phyloP scores from a whole-genome alignment of 805 yeast species.

The Ogataea henricii region DNA sequence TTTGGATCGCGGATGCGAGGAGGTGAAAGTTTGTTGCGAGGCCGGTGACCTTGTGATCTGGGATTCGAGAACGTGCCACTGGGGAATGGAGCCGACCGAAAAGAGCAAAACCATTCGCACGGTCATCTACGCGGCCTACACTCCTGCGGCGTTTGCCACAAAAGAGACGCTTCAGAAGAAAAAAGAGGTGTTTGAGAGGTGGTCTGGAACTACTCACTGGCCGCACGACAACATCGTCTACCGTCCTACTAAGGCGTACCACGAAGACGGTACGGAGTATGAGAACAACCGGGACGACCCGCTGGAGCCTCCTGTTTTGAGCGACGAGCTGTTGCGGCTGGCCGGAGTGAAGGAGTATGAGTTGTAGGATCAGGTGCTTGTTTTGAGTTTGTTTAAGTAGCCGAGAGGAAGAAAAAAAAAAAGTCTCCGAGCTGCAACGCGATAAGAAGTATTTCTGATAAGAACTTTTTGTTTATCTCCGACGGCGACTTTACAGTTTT shows the following conservation, averaged over 20 bases:
- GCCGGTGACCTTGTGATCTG: slow-evolving; percentile 39
- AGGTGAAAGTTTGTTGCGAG: slow-evolving; percentile 32
- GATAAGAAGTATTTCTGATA: background rate
- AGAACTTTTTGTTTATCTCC: background rate
- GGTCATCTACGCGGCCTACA: slow-evolving; percentile 33
- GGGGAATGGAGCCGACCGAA: slow-evolving; percentile 33
- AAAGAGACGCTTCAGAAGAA: slow-evolving; percentile 27
- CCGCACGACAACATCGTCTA: slow-evolving; percentile 33
- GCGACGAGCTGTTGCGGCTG: slow-evolving; percentile 30
- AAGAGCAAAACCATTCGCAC: slow-evolving; percentile 32
- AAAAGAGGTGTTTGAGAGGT: slow-evolving; percentile 26
- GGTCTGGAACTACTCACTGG: slow-evolving; percentile 36
- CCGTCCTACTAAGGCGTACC: slow-evolving; percentile 27
- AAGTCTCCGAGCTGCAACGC: background rate
- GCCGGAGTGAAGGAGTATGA: slow-evolving; percentile 29
- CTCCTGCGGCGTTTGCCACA: slow-evolving; percentile 37
- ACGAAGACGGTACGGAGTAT: slow-evolving; percentile 9
- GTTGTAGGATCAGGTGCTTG: background rate
- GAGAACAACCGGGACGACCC: slow-evolving; percentile 23
- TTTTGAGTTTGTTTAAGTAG: background rate
- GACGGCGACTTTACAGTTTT: background rate
- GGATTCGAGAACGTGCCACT: slow-evolving; percentile 38
- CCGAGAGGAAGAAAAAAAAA: background rate
- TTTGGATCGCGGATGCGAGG: slow-evolving; percentile 30
- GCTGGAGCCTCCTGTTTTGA: slow-evolving; percentile 26